These are phyloP conservation scores for Leucogyrophana mollusca DNA, from an alignment of 768 basidiomycete species.

Conservation along the genomic window DNA sequence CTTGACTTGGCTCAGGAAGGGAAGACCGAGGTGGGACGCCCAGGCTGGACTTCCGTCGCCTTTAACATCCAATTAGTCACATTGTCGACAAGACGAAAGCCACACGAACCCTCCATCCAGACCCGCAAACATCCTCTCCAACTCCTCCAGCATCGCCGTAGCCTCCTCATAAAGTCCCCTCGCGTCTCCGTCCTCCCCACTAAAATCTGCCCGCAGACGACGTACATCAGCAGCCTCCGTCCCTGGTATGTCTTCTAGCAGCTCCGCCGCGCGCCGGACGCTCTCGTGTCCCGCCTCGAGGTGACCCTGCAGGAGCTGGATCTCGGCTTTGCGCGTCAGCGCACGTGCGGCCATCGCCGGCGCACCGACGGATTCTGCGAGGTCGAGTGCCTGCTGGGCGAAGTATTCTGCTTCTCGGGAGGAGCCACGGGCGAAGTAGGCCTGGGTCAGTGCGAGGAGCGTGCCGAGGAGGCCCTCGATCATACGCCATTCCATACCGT, in stretches of 20 bases:
- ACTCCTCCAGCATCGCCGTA: slow-evolving; percentile 55
- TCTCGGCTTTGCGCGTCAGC: slow-evolving; percentile 63
- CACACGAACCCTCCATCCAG: slow-evolving; percentile 51
- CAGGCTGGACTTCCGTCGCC: slow-evolving; percentile 46
- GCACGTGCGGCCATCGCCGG: slow-evolving; percentile 67
- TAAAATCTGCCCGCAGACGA: slow-evolving; percentile 56
- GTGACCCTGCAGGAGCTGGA: slow-evolving; percentile 63
- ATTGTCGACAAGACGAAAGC: slow-evolving; percentile 1
- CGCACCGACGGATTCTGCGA: slow-evolving; percentile 68
- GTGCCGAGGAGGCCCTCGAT: slow-evolving; percentile 69
- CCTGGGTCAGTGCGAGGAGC: slow-evolving; percentile 60
- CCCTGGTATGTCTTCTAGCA: slow-evolving; percentile 47
- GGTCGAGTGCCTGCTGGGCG: slow-evolving; percentile 68
- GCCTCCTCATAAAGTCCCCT: slow-evolving; percentile 55
- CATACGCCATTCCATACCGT: slow-evolving; percentile 73
- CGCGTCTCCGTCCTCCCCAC: slow-evolving; percentile 45
- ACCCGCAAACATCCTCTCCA: slow-evolving; percentile 52
- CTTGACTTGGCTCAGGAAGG: slow-evolving; percentile 30
- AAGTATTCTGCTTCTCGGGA: slow-evolving; percentile 86
- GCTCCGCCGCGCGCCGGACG: slow-evolving; percentile 48
- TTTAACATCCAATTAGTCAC: slow-evolving; percentile 14
- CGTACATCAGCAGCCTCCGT: slow-evolving; percentile 59
- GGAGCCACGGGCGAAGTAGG: slow-evolving; percentile 75
- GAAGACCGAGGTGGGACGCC: slow-evolving; percentile 22
- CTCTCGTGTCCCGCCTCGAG: slow-evolving; percentile 55